phyloP scores from a whole-genome alignment of 2,329 filamentous ascomycete genomes.

The Verticillium dahliae region DNA sequence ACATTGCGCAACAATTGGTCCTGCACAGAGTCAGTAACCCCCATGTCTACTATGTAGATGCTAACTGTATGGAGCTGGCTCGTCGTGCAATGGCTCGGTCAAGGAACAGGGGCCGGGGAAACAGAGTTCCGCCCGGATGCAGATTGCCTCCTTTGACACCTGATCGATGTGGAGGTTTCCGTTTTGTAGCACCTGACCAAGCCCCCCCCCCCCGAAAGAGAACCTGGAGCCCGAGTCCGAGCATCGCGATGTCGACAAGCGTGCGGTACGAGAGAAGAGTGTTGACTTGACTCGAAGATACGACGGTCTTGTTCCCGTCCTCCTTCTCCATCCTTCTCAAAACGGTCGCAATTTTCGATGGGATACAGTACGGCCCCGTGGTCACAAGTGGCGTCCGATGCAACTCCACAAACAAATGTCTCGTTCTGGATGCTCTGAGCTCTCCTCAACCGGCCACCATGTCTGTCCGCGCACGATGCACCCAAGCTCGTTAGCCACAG shows the following conservation, averaged over 20 bases:
- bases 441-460: background rate
- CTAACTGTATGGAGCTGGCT: background rate
- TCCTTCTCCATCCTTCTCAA: background rate
- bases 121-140: background rate
- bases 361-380: background rate
- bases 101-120: background rate
- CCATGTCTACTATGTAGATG: background rate
- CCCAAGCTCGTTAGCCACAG: background rate
- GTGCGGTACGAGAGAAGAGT: background rate
- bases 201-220: background rate
- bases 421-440: background rate
- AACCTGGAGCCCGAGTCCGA: background rate
- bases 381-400: background rate
- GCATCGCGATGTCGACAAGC: background rate
- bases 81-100: background rate
- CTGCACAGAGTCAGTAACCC: background rate
- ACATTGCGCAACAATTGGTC: background rate
- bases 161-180: background rate
- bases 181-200: background rate
- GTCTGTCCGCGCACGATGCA: background rate
- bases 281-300: background rate
- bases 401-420: background rate
- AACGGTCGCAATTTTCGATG: background rate
- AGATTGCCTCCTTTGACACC: background rate
- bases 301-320: background rate